Evolutionary conservation across 805 yeast genomes (phyloP).

Genomic region (Wickerhamiella nectarea): DNA sequence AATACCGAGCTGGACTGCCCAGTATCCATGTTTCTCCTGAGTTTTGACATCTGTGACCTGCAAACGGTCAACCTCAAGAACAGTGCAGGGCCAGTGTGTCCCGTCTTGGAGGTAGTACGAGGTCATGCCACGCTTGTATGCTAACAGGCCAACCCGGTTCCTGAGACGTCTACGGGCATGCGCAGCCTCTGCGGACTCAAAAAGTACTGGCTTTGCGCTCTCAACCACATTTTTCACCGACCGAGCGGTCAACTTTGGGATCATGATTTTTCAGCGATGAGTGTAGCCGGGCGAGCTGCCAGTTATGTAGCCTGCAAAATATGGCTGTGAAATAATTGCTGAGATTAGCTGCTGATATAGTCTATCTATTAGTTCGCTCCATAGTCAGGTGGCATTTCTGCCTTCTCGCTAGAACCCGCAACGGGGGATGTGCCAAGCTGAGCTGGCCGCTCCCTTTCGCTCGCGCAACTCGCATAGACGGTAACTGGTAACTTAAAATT

Average conservation of each 20-base stretch:
- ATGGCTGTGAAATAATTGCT: too few species aligned
- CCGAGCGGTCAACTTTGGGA: conserved; percentile 24
- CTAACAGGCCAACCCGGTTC: conserved; percentile 69
- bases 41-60: conserved; percentile 73
- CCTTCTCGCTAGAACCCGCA: neutral
- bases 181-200: conserved; percentile 55
- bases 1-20: conserved; percentile 77
- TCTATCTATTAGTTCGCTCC: neutral
- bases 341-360: too few species aligned
- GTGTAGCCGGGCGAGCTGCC: neutral
- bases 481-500: neutral
- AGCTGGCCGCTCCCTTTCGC: neutral
- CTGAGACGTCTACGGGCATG: conserved; percentile 62
- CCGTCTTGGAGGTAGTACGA: conserved; percentile 61
- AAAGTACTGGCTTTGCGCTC: conserved; percentile 38
- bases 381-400: neutral
- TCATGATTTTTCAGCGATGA: neutral
- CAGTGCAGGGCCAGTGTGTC: conserved; percentile 64
- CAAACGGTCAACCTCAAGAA: conserved; percentile 72
- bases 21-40: conserved; percentile 58
- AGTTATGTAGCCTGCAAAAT: too few species aligned
- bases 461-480: neutral
- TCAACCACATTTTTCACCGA: conserved; percentile 21
- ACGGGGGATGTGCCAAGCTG: neutral
- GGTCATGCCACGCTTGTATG: conserved; percentile 81